phyloP scores from a whole-genome alignment of 2,329 filamentous ascomycete species.

The Xylaria sp. region DNA sequence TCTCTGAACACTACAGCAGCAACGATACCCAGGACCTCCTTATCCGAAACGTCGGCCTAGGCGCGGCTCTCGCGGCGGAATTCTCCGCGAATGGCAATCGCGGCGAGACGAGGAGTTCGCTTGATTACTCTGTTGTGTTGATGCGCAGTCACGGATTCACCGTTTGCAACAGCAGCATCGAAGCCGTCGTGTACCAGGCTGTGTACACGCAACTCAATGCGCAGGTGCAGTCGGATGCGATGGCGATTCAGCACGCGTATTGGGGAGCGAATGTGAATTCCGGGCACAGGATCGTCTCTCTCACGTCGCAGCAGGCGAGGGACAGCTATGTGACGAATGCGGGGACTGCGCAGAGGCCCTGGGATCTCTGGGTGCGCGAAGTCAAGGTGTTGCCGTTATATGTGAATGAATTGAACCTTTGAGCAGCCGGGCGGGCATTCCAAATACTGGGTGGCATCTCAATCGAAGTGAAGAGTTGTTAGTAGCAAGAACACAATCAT shows the following conservation, averaged over 20 bases:
- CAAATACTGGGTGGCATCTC: not conserved
- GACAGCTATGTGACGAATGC: constrained; percentile 8
- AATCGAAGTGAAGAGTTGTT: not conserved
- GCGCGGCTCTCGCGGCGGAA: constrained; percentile 36
- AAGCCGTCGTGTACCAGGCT: constrained; percentile 36
- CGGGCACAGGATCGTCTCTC: not conserved
- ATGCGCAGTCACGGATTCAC: constrained; percentile 42
- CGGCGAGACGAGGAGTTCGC: not conserved
- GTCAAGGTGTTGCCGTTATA: constrained; percentile 26
- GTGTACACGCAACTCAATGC: constrained; percentile 35
- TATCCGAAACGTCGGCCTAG: constrained; percentile 33
- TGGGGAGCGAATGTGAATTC: not conserved
- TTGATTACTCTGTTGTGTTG: constrained; percentile 25
- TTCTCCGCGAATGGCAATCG: constrained; percentile 4
- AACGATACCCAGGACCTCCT: constrained; percentile 36
- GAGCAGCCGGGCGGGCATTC: not conserved
- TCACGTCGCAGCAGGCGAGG: constrained; percentile 14
- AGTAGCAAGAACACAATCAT: not conserved
- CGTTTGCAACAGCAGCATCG: constrained; percentile 28
- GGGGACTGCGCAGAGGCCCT: constrained; percentile 11
- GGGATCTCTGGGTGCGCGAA: constrained; percentile 27
- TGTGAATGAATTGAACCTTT: constrained; percentile 11
- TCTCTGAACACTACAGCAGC: constrained; percentile 28
- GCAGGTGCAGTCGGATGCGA: constrained; percentile 23
- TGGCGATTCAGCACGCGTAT: constrained; percentile 7